Percentiles rank a stretch among this genome's conserved stretches.
These are phyloP conservation scores for Picocystis sp. DNA, from an alignment of 163 green algal species.

Conservation along the genomic window DNA sequence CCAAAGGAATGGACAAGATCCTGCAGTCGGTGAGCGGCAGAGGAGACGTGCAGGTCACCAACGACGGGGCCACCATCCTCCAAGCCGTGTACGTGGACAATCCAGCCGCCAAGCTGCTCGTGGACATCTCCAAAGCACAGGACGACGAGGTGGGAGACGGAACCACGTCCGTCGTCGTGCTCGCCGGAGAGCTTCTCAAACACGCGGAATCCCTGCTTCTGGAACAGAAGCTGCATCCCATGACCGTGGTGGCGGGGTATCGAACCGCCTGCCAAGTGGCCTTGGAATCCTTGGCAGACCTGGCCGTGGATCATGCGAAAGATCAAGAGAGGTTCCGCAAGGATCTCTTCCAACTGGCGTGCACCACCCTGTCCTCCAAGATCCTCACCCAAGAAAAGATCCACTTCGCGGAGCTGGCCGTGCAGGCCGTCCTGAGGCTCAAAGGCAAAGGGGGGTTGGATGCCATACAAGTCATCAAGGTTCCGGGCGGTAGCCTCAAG, in stretches of 20 bases:
- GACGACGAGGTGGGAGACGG: constrained; percentile 98
- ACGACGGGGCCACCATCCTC: constrained; percentile 97
- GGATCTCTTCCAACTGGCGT: constrained; percentile 91
- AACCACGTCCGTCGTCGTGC: constrained; percentile 93
- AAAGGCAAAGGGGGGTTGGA: constrained; percentile 76
- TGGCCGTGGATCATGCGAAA: constrained; percentile 45
- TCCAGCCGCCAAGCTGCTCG: constrained; percentile 69
- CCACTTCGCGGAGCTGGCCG: constrained; percentile 91
- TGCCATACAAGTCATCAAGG: constrained; percentile 98
- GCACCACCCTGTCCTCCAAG: constrained; percentile 87
- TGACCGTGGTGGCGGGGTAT: constrained; percentile 82
- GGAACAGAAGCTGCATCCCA: constrained; percentile 85
- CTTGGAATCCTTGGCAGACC: constrained; percentile 33
- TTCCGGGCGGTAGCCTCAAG: constrained; percentile 70
- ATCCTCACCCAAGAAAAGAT: constrained; percentile 82
- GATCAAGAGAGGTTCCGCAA: constrained; percentile 34
- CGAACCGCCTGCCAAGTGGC: constrained; percentile 55
- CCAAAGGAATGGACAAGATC: constrained; percentile 98
- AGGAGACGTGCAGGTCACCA: constrained; percentile 83
- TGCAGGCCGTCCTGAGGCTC: constrained; percentile 79
- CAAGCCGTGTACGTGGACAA: constrained; percentile 98
- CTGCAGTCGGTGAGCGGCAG: constrained; percentile 75
- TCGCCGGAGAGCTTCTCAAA: constrained; percentile 88
- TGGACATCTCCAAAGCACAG: constrained; percentile 91
- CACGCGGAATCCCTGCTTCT: constrained; percentile 84